Base-by-base conservation (phyloP, 495 filamentous ascomycete genomes). In the Chaetomium tenue region DNA sequence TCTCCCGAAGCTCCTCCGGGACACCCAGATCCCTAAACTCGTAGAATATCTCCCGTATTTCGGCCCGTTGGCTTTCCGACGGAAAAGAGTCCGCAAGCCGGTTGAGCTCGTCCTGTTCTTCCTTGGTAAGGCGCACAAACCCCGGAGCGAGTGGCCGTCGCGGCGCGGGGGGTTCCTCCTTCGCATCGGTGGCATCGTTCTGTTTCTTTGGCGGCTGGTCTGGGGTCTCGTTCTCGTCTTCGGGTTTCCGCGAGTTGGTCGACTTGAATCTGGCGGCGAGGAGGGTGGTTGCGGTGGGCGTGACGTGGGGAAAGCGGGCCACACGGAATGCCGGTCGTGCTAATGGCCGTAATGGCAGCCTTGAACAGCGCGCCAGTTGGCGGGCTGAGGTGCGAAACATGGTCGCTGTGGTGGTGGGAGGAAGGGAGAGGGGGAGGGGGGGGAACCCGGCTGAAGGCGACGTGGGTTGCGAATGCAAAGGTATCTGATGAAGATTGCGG, bases 71-170 rank as follows among this genome's bases (percentile, higher is more conserved):
- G 12, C 56, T 22, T 15, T 33, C 2, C 23, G 68, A 9, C 2
- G 65, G 0, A 51, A 13, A 0, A 0, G 4, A 1, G 12, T 3
- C 7, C 72, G 2, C 0, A 70, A 26, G 1, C 12, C 1, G 13
- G 63, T 25, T 8, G n/a, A 78, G 15, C 4, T 52, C 8, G 12
- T 62, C 11, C 3, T 67, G 7, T 30, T 81, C 71, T 11, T 76
- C 70, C 8, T 77, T 69, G 26, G 40, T 65, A 40, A 78, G 63
- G 40, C 66, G 58, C 8, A 79, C 76, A 72, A 74, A 80, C 11
- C 76, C 78, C 40, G 69, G 70, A 23, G 71, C 72, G 22, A 69
- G 64, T 23, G 56, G n/a, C 47, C 60, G 53, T 23, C 47, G 51
- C n/a, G 53, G 46, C 3, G 33, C 47, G 15, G 40, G 50, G 11